Conservation (phyloP, 371 early-diverging fungal genomes). For the Syncephalis plumigaleata region DNA sequence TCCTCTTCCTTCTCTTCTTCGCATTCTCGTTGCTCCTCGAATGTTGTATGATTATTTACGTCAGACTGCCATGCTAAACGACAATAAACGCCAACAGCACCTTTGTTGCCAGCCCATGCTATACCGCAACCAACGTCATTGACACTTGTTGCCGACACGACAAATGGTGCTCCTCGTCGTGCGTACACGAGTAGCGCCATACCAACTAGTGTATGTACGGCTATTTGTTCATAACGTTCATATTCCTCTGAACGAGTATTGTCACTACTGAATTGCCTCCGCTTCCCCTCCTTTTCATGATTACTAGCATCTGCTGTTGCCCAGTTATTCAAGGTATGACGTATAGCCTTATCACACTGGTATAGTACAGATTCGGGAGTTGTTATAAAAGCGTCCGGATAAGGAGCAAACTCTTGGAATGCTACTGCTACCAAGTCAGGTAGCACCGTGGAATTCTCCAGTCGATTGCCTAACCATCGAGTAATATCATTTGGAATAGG, state of each 20-base stretch:
- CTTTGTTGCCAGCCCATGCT: slow-evolving; percentile 38
- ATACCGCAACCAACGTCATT: slow-evolving; percentile 13
- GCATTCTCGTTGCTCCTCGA: too few species aligned
- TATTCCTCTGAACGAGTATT: too few species aligned
- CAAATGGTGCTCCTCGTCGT: slow-evolving; percentile 13
- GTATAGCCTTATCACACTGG: slow-evolving; percentile 2
- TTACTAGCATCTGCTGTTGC: background rate
- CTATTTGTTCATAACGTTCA: slow-evolving; percentile 1
- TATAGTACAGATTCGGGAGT: slow-evolving; percentile 9
- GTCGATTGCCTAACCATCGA: slow-evolving; percentile 2
- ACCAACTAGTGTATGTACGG: slow-evolving; percentile 10
- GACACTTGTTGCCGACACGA: slow-evolving; percentile 6
- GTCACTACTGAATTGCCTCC: too few species aligned
- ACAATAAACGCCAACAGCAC: slow-evolving; percentile 22
- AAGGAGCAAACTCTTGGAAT: slow-evolving; percentile 18
- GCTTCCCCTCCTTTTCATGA: background rate
- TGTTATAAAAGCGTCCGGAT: slow-evolving; percentile 16
- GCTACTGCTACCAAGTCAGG: slow-evolving; percentile 22
- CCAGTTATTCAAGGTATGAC: background rate
- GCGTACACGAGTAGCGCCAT: slow-evolving; percentile 15
- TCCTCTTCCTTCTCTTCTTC: too few species aligned
- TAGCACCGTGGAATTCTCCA: slow-evolving; percentile 6
- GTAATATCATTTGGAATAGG: background rate
- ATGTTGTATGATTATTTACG: too few species aligned
- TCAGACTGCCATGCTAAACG: too few species aligned